phyloP scores from a whole-genome alignment of 768 basidiomycete genomes.

The Russula sp. region DNA sequence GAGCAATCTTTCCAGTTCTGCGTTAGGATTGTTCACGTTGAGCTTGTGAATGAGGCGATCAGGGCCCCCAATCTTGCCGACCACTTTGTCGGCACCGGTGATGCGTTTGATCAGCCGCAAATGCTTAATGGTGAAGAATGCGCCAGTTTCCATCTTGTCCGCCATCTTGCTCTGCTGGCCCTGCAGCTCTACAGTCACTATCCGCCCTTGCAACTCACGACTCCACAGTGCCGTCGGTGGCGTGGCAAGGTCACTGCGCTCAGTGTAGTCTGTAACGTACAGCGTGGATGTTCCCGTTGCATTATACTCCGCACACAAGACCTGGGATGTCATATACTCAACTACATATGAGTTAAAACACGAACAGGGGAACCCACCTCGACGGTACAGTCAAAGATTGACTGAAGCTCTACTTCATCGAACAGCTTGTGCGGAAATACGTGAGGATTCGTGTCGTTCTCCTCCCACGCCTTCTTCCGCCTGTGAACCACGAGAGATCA shows the following conservation, averaged over 20 bases:
- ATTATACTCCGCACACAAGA: conserved; percentile 16
- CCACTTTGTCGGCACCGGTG: conserved; percentile 2
- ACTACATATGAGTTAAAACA: background rate
- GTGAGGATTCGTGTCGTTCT: conserved; percentile 16
- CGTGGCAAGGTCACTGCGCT: conserved; percentile 14
- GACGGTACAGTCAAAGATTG: conserved; percentile 19
- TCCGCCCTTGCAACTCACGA: background rate
- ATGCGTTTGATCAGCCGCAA: conserved; percentile 15
- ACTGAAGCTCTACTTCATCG: conserved; percentile 6
- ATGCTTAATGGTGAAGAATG: conserved; percentile 18
- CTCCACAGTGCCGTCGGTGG: conserved; percentile 5
- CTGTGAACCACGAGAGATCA: background rate
- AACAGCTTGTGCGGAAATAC: conserved; percentile 19
- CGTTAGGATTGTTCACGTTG: conserved; percentile 12
- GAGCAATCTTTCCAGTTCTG: conserved; percentile 8
- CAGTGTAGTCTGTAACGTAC: conserved; percentile 20
- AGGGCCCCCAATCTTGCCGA: conserved; percentile 18
- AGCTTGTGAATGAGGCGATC: conserved; percentile 20
- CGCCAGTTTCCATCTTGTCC: conserved; percentile 7
- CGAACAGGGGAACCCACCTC: conserved; percentile 9
- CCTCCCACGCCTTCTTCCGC: conserved; percentile 21
- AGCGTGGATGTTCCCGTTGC: conserved; percentile 4
- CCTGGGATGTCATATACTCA: background rate
- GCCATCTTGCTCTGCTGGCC: conserved; percentile 20
- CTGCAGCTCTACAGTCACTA: conserved; percentile 16